These are phyloP conservation scores for Hypericum androsaemum DNA, from an alignment of 345 rosid genomes.

Conservation along the genomic window DNA sequence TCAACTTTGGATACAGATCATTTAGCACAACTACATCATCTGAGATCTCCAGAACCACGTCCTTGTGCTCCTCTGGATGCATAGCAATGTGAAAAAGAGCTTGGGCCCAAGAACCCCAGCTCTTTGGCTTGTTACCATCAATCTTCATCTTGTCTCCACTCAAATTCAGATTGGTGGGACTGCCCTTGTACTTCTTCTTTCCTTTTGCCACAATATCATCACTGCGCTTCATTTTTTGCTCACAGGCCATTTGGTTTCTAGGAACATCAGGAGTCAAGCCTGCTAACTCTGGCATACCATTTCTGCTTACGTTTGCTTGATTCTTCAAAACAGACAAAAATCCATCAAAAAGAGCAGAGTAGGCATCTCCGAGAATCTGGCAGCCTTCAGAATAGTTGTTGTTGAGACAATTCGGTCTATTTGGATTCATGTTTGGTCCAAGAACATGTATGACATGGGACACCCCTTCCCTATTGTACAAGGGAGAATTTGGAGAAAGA, in stretches of 20 bases:
- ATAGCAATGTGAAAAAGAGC: constrained; percentile 61
- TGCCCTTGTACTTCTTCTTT: constrained; percentile 48
- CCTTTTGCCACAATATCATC: constrained; percentile 22
- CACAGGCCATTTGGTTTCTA: constrained; percentile 13
- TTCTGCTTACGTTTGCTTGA: constrained; percentile 26
- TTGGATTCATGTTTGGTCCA: constrained; percentile 96
- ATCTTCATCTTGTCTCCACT: constrained; percentile 18
- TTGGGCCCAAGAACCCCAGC: constrained; percentile 74
- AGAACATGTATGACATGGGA: constrained; percentile 89
- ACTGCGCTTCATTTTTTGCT: constrained; percentile 39
- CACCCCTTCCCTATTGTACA: constrained; percentile 58
- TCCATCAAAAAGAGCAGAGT: constrained; percentile 69
- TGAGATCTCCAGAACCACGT: constrained; percentile 43
- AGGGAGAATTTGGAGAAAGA: constrained; percentile 69
- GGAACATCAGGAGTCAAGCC: constrained; percentile 7
- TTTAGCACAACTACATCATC: constrained; percentile 60
- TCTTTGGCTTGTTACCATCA: constrained; percentile 22
- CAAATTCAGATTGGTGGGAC: constrained; percentile 14
- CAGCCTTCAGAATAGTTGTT: constrained; percentile 68
- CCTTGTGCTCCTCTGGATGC: constrained; percentile 63
- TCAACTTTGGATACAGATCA: constrained; percentile 82
- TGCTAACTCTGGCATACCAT: constrained; percentile 11
- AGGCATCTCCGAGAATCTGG: constrained; percentile 57
- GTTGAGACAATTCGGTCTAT: constrained; percentile 62
- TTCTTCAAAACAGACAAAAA: constrained; percentile 39